These are phyloP conservation scores for Castanospermum australe DNA, from an alignment of 306 rosid genomes.

Conservation along the genomic window DNA sequence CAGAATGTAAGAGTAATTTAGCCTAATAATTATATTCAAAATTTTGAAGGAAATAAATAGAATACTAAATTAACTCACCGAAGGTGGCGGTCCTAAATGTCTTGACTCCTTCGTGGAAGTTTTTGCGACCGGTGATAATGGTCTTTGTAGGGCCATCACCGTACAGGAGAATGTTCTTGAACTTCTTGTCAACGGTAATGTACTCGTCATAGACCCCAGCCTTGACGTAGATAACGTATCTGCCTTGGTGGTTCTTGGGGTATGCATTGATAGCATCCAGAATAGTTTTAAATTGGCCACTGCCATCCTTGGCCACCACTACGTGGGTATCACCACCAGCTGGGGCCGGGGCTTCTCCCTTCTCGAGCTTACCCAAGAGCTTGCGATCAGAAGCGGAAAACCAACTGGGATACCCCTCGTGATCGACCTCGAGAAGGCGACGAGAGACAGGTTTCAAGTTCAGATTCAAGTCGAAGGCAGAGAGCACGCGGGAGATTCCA, in stretches of 20 bases:
- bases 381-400: slow-evolving; percentile 47
- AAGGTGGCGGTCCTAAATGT: slow-evolving; percentile 55
- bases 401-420: slow-evolving; percentile 56
- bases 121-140: slow-evolving; percentile 58
- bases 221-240: slow-evolving; percentile 63
- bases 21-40: background rate
- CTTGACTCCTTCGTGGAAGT: slow-evolving; percentile 26
- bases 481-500: slow-evolving; percentile 31
- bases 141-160: slow-evolving; percentile 70
- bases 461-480: slow-evolving; percentile 31
- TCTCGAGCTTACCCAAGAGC: slow-evolving; percentile 31
- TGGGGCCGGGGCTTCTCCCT: too few species aligned
- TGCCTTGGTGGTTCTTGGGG: slow-evolving; percentile 41
- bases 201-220: slow-evolving; percentile 57
- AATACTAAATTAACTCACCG: slow-evolving; percentile 34
- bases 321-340: slow-evolving; percentile 29
- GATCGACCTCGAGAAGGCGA: slow-evolving; percentile 37
- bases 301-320: slow-evolving; percentile 73
- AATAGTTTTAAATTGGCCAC: slow-evolving; percentile 54
- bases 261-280: slow-evolving; percentile 52
- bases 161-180: slow-evolving; percentile 47
- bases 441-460: slow-evolving; percentile 37
- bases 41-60: background rate
- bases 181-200: slow-evolving; percentile 22
- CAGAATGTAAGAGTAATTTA: too few species aligned